phyloP scores from a whole-genome alignment of 148 eudicot genomes.

The Nepenthes mirabilis region DNA sequence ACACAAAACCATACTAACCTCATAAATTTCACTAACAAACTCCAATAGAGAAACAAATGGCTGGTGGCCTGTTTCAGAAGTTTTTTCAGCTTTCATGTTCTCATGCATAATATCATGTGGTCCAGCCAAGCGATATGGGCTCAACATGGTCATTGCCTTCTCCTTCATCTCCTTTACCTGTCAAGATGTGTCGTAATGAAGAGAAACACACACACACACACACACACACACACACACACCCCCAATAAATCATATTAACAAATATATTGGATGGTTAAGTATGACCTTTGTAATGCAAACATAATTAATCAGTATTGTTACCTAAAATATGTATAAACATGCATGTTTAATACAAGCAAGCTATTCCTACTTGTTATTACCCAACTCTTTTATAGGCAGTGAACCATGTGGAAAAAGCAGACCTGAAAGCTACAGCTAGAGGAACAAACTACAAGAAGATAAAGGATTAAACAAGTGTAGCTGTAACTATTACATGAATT shows the following conservation, averaged over 20 bases:
- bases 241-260: background rate
- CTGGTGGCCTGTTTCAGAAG: slow-evolving; percentile 31
- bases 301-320: too few species aligned
- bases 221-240: background rate
- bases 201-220: slow-evolving; percentile 6
- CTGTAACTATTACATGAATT: too few species aligned
- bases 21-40: slow-evolving; percentile 93
- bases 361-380: too few species aligned
- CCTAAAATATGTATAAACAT: too few species aligned
- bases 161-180: slow-evolving; percentile 94
- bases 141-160: slow-evolving; percentile 72
- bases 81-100: slow-evolving; percentile 34
- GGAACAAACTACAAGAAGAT: too few species aligned
- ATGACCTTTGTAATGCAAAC: too few species aligned
- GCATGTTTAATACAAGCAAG: too few species aligned
- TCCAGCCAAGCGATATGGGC: slow-evolving; percentile 53
- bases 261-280: too few species aligned
- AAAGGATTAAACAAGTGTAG: too few species aligned
- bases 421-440: too few species aligned
- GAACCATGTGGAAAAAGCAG: too few species aligned
- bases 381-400: too few species aligned
- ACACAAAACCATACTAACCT: slow-evolving; percentile 32
- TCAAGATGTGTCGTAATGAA: slow-evolving; percentile 6
- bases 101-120: slow-evolving; percentile 49
- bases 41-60: slow-evolving; percentile 85